A percentile compares a stretch with the other conserved stretches of the same genome.
phyloP scores from a whole-genome alignment of 148 eudicot species.

The Chenopodium quinoa region DNA sequence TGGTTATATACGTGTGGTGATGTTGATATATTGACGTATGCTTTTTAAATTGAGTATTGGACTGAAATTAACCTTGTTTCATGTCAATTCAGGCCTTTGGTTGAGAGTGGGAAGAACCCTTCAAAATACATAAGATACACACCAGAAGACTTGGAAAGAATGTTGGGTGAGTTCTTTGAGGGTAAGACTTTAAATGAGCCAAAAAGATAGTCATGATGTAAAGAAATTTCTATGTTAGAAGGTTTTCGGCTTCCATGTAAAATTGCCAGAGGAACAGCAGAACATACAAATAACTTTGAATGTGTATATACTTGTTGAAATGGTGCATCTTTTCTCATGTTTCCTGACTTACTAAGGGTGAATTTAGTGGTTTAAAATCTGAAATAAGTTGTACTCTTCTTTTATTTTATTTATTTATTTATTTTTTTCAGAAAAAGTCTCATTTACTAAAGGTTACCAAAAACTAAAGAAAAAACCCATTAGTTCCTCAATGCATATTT shows the following conservation, averaged over 20 bases:
- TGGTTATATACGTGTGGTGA: neutral
- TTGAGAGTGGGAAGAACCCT: conserved; percentile 82
- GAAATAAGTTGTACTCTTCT: neutral
- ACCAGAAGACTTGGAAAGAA: conserved; percentile 88
- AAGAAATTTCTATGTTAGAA: neutral
- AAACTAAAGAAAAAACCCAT: too few species aligned
- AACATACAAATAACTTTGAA: neutral
- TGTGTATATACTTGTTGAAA: conserved; percentile 14
- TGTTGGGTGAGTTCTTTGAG: conserved; percentile 95
- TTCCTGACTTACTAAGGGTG: neutral
- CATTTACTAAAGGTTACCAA: too few species aligned
- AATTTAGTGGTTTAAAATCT: neutral
- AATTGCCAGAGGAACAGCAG: neutral
- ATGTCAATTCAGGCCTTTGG: conserved; percentile 54
- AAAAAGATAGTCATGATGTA: conserved; percentile 28
- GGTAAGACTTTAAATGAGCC: conserved; percentile 74
- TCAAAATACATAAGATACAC: conserved; percentile 80
- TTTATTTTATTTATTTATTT: too few species aligned
- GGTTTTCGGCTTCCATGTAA: conserved; percentile 23
- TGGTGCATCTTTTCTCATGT: neutral
- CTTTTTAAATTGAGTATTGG: neutral
- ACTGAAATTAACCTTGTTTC: neutral
- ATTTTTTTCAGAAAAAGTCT: too few species aligned
- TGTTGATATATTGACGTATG: neutral
- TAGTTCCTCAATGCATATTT: too few species aligned